These are phyloP conservation scores for Fusarium pininemorale DNA, from an alignment of 2,329 filamentous ascomycete genomes.

Conservation along the genomic window DNA sequence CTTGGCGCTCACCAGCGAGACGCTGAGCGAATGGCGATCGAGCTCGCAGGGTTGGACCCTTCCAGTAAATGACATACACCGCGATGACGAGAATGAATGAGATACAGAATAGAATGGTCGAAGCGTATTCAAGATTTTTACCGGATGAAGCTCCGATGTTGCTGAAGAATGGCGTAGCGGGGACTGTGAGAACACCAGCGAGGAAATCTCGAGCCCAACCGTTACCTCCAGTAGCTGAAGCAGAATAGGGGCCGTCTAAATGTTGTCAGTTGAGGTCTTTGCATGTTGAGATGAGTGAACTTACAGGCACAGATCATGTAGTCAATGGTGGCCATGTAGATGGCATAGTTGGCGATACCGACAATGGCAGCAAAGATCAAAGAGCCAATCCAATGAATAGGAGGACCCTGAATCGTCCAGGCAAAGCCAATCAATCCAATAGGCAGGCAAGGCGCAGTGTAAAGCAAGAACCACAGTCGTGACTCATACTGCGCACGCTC, in stretches of 20 bases:
- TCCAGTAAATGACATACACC: conserved; percentile 74
- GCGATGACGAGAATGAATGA: conserved; percentile 68
- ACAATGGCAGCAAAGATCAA: conserved; percentile 72
- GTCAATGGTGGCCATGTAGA: conserved; percentile 81
- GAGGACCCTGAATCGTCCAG: conserved; percentile 71
- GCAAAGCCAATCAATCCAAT: conserved; percentile 77
- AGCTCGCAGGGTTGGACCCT: conserved; percentile 67
- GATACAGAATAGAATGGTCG: conserved; percentile 71
- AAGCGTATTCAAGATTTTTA: conserved; percentile 66
- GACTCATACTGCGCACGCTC: conserved; percentile 75
- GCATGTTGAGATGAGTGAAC: fast-evolving
- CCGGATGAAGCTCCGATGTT: conserved; percentile 61
- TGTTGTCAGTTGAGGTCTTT: not conserved
- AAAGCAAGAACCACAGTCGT: conserved; percentile 72
- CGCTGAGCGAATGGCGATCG: conserved; percentile 72
- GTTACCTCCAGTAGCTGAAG: conserved; percentile 79
- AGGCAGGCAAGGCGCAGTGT: conserved; percentile 66
- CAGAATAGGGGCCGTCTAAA: conserved; percentile 69
- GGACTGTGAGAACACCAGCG: conserved; percentile 75
- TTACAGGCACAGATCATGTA: conserved; percentile 64
- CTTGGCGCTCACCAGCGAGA: conserved; percentile 57
- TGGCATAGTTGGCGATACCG: conserved; percentile 77
- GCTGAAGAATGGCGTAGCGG: conserved; percentile 70
- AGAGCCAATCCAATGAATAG: conserved; percentile 73
- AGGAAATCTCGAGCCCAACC: conserved; percentile 79